Evolutionary conservation across 2,329 filamentous ascomycete genomes (phyloP), one percentile per base, ranked within the genome.

Genomic region (Colletotrichum liaoningense): DNA sequence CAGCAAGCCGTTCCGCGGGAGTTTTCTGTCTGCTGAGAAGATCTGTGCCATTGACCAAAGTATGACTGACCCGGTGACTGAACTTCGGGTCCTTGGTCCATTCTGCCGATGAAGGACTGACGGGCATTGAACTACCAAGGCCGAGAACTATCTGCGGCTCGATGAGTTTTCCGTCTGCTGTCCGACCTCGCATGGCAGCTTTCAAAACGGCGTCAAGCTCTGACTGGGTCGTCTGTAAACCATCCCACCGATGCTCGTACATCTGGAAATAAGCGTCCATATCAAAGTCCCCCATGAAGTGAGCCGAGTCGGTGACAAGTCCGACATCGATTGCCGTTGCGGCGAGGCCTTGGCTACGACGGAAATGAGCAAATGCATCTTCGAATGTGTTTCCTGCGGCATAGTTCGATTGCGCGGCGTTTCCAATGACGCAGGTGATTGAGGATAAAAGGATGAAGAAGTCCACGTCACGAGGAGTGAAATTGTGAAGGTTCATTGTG

Each of bases 391-490:
- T 79, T 1, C 80, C 82, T 0, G 81, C 80, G 0, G 81, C 74
- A 72, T 88, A 88, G 73, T 85, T 86, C 52, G 80, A 77, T 63
- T 86, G 84, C 1, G 78, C 79, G 5, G 77, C 73, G 26, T 79
- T 79, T 2, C 83, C 85, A 6, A 81, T 69, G 19, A 84, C 77
- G 22, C 79, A 80, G 0, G 79, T 77, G 14, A 81, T 75, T 3
- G 84, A 86, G 1, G 82, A 84, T 12, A 83, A 71, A 60, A 82
- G 76, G 63, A 83, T 74, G 74, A 84, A 86, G 76, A 87, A 84
- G 67, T 85, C 81, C 0, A 84, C 19, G 0, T 69, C 58, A 3
- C 24, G 19, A 6, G 67, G 54, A 56, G 84, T 80, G 14, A 12
- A 30, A 9, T 62, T 57, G 63, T 83, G 77, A 9, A 84, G 73